Evolutionary conservation across 345 rosid species (phyloP).

Genomic region (Eucalyptus shirleyi): DNA sequence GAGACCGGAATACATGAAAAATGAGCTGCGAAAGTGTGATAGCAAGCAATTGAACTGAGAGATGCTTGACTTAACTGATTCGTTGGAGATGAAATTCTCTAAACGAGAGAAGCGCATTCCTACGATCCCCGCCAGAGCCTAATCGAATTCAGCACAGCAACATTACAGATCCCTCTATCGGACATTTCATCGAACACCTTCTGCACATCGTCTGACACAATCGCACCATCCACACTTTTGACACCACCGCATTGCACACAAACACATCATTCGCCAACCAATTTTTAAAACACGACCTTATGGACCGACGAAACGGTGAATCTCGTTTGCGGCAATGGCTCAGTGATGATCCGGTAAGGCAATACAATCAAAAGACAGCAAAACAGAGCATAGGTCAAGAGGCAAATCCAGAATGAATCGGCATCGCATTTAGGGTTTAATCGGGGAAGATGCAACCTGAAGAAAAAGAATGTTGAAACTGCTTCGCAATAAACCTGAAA

Average conservation of each 20-base stretch:
- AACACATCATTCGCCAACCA: conserved; percentile 16
- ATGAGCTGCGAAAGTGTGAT: not conserved
- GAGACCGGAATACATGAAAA: not conserved
- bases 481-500: too few species aligned
- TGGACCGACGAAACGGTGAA: conserved; percentile 14
- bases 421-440: too few species aligned
- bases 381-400: conserved; percentile 1
- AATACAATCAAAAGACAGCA: not conserved
- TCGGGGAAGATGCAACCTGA: too few species aligned
- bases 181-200: conserved; percentile 58
- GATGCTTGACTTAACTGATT: not conserved
- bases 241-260: conserved; percentile 44
- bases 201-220: conserved; percentile 17
- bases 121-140: conserved; percentile 25
- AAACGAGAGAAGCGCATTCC: conserved; percentile 31
- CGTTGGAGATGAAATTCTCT: not conserved
- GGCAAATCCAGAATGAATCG: too few species aligned
- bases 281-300: not conserved
- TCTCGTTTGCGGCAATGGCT: not conserved
- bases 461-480: too few species aligned
- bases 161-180: conserved; percentile 22
- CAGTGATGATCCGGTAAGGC: not conserved
- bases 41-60: not conserved
- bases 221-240: conserved; percentile 49
- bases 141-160: conserved; percentile 65